Conservation (phyloP, 139 green algal species). For the Coccomyxa sp. region DNA sequence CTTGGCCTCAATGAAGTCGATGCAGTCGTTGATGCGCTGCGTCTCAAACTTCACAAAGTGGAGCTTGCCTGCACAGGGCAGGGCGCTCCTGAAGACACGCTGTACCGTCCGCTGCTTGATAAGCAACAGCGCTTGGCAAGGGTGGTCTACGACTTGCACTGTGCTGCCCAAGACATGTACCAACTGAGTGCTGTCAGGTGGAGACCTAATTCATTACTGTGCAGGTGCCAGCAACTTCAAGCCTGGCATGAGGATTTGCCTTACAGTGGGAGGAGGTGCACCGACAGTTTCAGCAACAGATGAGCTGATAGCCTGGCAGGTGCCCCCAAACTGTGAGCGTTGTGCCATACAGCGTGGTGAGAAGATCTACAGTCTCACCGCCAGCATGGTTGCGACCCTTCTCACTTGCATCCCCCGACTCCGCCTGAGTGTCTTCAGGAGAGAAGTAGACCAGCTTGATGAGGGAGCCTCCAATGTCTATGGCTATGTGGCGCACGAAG, state of each 20-base stretch:
- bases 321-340: background rate
- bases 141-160: too few species aligned
- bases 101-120: too few species aligned
- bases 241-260: too few species aligned
- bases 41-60: constrained; percentile 99
- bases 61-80: constrained; percentile 55
- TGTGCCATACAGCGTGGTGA: background rate
- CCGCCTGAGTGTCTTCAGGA: constrained; percentile 27
- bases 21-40: constrained; percentile 69
- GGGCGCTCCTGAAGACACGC: too few species aligned
- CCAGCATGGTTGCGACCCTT: background rate
- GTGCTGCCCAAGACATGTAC: too few species aligned
- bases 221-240: too few species aligned
- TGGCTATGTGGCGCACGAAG: constrained; percentile 85
- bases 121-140: too few species aligned
- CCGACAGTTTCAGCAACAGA: too few species aligned
- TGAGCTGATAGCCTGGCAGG: too few species aligned
- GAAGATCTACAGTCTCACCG: background rate
- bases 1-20: constrained; percentile 96
- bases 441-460: constrained; percentile 99
- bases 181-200: too few species aligned
- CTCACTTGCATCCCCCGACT: background rate
- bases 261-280: too few species aligned
- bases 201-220: too few species aligned
- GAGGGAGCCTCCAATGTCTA: constrained; percentile 94